These are phyloP conservation scores for Wickerhamomyces ciferrii DNA, from an alignment of 805 yeast genomes.

Conservation along the genomic window DNA sequence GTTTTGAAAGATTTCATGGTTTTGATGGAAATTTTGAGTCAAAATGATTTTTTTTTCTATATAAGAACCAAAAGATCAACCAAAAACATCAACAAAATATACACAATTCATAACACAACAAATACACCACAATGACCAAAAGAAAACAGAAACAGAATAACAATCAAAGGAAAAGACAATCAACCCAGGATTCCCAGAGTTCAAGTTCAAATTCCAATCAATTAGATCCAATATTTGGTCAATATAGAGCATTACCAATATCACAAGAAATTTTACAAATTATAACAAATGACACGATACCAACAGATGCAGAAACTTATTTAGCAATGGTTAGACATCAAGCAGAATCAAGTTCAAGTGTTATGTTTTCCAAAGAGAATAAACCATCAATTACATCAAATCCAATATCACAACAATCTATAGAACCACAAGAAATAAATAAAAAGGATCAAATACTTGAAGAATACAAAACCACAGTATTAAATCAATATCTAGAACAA, in stretches of 20 bases:
- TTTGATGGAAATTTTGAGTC: background rate
- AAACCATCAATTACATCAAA: too few species aligned
- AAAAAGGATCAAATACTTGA: conserved; percentile 3
- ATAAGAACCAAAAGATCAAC: too few species aligned
- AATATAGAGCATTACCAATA: conserved; percentile 19
- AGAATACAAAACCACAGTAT: background rate
- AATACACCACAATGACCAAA: background rate
- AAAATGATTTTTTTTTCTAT: too few species aligned
- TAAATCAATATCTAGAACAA: conserved; percentile 5
- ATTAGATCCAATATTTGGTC: conserved; percentile 19
- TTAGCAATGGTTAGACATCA: conserved; percentile 1
- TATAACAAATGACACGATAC: too few species aligned
- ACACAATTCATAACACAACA: too few species aligned
- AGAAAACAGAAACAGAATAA: background rate
- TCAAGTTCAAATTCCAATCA: conserved; percentile 2
- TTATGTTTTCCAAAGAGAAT: conserved; percentile 4
- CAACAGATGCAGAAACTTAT: too few species aligned
- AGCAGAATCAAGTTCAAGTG: conserved; percentile 10
- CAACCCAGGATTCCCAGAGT: too few species aligned
- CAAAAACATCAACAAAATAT: background rate
- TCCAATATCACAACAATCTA: too few species aligned
- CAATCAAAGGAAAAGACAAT: background rate
- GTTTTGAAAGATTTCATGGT: background rate
- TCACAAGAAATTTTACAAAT: conserved; percentile 9
- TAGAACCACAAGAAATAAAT: too few species aligned